A percentile compares a stretch with the other conserved stretches of the same genome.
Conservation (phyloP, 1,139 yeast species). For the Pichia sp. region DNA sequence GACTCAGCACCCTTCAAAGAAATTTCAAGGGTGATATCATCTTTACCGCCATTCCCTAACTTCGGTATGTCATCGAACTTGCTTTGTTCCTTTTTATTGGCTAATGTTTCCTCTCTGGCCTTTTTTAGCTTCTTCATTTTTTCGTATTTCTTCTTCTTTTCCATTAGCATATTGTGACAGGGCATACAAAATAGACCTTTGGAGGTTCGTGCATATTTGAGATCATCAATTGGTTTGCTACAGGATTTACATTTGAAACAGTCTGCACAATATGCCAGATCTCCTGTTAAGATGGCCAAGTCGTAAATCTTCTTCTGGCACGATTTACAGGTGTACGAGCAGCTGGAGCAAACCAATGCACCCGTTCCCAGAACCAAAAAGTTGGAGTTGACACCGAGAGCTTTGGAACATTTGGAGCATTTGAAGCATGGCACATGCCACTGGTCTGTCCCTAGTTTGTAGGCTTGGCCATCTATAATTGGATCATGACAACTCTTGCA, state of each 20-base stretch:
- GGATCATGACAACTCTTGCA: conserved; percentile 34
- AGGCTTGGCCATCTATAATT: conserved; percentile 73
- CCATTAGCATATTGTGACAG: conserved; percentile 83
- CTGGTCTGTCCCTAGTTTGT: conserved; percentile 81
- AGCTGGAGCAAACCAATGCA: conserved; percentile 80
- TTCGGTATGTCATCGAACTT: neutral
- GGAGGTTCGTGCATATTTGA: conserved; percentile 88
- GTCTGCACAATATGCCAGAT: conserved; percentile 86
- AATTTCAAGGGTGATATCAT: neutral
- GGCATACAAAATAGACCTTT: conserved; percentile 92
- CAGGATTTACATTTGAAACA: conserved; percentile 93
- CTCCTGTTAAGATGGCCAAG: conserved; percentile 92
- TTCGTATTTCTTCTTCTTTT: conserved; percentile 55
- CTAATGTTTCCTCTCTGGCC: conserved; percentile 8
- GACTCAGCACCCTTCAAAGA: neutral
- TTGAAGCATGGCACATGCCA: conserved; percentile 95
- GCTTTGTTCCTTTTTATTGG: neutral
- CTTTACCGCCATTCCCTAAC: neutral
- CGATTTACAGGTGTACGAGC: conserved; percentile 83
- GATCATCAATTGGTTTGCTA: conserved; percentile 80
- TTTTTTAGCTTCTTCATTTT: conserved; percentile 34
- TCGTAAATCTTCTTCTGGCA: conserved; percentile 91
- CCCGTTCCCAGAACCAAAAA: conserved; percentile 92
- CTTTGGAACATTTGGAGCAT: conserved; percentile 76
- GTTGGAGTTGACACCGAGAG: conserved; percentile 82